These are phyloP conservation scores for Daldinia concentrica DNA, from an alignment of 495 filamentous ascomycete species.

Conservation along the genomic window DNA sequence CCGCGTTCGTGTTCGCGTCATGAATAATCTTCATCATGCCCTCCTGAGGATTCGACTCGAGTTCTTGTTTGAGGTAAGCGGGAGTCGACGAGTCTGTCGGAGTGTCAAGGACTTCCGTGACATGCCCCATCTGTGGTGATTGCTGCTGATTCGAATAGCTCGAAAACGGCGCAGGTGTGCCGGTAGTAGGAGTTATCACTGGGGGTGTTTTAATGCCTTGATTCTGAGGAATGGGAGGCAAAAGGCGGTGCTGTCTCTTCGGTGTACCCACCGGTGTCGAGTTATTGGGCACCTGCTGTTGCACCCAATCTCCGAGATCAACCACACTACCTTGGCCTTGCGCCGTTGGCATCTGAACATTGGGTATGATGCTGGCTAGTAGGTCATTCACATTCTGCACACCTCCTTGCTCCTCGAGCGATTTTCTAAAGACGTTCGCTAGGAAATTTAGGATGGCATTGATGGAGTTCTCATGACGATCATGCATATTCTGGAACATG, in stretches of 20 bases:
- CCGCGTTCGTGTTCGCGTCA: slow-evolving; percentile 73
- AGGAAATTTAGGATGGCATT: slow-evolving; percentile 97
- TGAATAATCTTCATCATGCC: slow-evolving; percentile 91
- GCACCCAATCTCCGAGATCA: slow-evolving; percentile 73
- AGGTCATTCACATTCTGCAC: slow-evolving; percentile 75
- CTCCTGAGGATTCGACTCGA: slow-evolving; percentile 64
- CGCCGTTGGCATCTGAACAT: slow-evolving; percentile 60
- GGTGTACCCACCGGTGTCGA: slow-evolving; percentile 51
- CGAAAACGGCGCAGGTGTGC: slow-evolving; percentile 42
- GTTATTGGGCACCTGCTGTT: slow-evolving; percentile 53
- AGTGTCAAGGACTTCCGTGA: slow-evolving; percentile 59
- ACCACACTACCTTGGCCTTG: slow-evolving; percentile 70
- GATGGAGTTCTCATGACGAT: slow-evolving; percentile 96
- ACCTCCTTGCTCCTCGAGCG: slow-evolving; percentile 66
- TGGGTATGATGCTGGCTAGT: slow-evolving; percentile 72
- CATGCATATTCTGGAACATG: slow-evolving; percentile 90
- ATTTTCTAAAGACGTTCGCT: slow-evolving; percentile 91
- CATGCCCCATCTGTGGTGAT: slow-evolving; percentile 51
- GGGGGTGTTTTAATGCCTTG: slow-evolving; percentile 42
- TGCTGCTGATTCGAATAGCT: slow-evolving; percentile 44
- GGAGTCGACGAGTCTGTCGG: slow-evolving; percentile 53
- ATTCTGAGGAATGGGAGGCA: slow-evolving; percentile 55
- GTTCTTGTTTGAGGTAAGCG: slow-evolving; percentile 56
- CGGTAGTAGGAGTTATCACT: slow-evolving; percentile 28
- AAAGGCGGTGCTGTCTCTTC: slow-evolving; percentile 57